Evolutionary conservation across 306 rosid species (phyloP), one percentile per base, ranked within the genome.

Genomic region (Inga oerstediana): DNA sequence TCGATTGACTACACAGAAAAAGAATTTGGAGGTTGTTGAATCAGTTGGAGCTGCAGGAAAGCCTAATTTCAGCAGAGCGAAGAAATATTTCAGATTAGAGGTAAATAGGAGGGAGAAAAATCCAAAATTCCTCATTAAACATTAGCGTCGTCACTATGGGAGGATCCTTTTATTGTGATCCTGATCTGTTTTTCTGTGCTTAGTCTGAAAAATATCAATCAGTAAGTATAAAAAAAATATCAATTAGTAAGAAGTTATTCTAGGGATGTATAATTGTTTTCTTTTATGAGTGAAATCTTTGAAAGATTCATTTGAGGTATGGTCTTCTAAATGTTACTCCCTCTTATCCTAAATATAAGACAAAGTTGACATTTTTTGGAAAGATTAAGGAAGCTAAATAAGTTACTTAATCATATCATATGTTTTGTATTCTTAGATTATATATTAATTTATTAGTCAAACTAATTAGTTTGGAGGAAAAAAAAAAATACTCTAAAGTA

Each of bases 31-130:
- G 87, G 76, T 86, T 76, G 71, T 95, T 86, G 99, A 96, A 79
- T 92, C 99, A 72, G 75, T 76, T 84, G 99, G 99, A 81, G 95
- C 90, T 84, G 91, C 92, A 10, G 93, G 94, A 77, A 96, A 96
- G 88, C 37, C 91, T 77, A 91, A 88, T 82, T 83, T 91, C 84
- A 89, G 86, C 82, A 83, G 88, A 84, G 91, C 90, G 86, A 96
- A 96, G 89, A 96, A 92, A 84, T 90, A 86, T 87, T 96, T 96
- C 88, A 89, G 95, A 78, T 88, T 96, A 83, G 98, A 96, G 99
- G 99, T 96, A 91, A 58, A 72, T 72, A 43, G 17, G 73, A 69
- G 27, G 68, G 7, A 24, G 45, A 62, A 65, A 34, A 65, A 61
- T 17, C 41, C 15, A 44, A 30, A 64, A 59, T 69, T 24, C 62